Evolutionary conservation across 768 basidiomycete genomes (phyloP), one percentile per base, ranked within the genome.

Genomic region (Hortiboletus flavorubellus): DNA sequence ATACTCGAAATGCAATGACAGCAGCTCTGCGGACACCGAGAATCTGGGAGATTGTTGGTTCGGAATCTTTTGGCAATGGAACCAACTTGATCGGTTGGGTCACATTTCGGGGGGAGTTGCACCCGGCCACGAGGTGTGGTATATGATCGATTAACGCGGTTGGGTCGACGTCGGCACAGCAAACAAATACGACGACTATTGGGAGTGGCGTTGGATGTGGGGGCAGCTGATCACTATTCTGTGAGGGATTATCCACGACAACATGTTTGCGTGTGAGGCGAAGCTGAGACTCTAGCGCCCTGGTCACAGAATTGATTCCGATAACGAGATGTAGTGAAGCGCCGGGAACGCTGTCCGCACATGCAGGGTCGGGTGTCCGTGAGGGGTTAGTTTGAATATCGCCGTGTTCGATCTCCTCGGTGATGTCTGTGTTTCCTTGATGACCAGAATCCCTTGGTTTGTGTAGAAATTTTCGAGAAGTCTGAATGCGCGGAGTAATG

Each of bases 301-400:
- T 86, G 1, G 91, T 91, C 14, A 93, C 87, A 62, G 83, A 75
- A 63, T 93, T 94, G 56, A 93, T 86, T n/a, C 92, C 92, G 45
- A 85, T 64, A 10, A 75, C 67, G 34, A 87, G 55, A 65, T 86
- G 80, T 10, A 72, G 16, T 16, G 53, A 41, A n/a, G 44, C 46
- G 23, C 41, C 37, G 10, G 39, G 23, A 14, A 15, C 26, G 4
- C 10, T 46, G 34, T 42, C 21, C 7, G n/a, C 9, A 18, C 30
- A 33, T 8, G 16, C 11, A 7, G 5, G 58, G 10, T 41, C 42
- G 10, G 31, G 34, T 15, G 40, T 37, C 14, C 15, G 46, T 6
- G 42, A 7, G 3, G 29, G 12, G 31, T 29, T 33, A 9, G 47
- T n/a, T 48, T 35, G 43, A 21, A 26, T 26, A 4, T 1, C 5